Evolutionary conservation across 2,329 filamentous ascomycete species (phyloP).

Genomic region (Aschersonia sp.): DNA sequence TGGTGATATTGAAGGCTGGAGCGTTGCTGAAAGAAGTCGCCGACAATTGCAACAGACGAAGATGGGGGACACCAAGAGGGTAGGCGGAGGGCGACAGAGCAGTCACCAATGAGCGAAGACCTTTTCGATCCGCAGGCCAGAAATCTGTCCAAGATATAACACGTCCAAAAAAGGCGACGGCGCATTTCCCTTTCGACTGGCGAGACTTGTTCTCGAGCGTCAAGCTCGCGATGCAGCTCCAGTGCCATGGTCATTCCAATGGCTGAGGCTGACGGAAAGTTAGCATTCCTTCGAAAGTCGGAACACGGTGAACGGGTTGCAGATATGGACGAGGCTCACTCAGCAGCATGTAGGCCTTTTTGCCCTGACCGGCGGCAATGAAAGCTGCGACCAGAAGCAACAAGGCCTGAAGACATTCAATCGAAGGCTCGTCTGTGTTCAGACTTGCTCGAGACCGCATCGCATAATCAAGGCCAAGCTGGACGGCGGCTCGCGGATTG

Average conservation of each 20-base stretch:
- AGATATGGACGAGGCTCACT: constrained; percentile 31
- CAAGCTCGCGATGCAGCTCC: constrained; percentile 65
- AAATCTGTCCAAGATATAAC: constrained; percentile 77
- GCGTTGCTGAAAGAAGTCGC: constrained; percentile 66
- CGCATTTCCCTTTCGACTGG: constrained; percentile 61
- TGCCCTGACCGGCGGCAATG: constrained; percentile 64
- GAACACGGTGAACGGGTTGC: neutral
- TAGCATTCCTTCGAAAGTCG: neutral
- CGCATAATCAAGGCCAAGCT: constrained; percentile 59
- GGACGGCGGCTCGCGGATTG: constrained; percentile 52
- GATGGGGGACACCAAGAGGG: constrained; percentile 58
- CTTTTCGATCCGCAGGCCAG: constrained; percentile 67
- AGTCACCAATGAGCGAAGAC: constrained; percentile 66
- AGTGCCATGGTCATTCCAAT: constrained; percentile 74
- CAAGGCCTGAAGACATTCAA: constrained; percentile 63
- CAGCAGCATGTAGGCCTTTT: constrained; percentile 76
- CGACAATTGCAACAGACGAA: constrained; percentile 49
- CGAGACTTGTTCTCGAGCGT: constrained; percentile 44
- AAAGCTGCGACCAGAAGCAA: constrained; percentile 63
- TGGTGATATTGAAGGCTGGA: constrained; percentile 65
- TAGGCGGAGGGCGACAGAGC: constrained; percentile 58
- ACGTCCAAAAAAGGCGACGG: constrained; percentile 76
- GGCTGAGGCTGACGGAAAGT: constrained; percentile 3
- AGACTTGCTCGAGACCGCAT: constrained; percentile 53
- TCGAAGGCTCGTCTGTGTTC: constrained; percentile 66